Evolutionary conservation across 805 yeast genomes (phyloP).

Genomic region (Schizosaccharomyces octosporus): DNA sequence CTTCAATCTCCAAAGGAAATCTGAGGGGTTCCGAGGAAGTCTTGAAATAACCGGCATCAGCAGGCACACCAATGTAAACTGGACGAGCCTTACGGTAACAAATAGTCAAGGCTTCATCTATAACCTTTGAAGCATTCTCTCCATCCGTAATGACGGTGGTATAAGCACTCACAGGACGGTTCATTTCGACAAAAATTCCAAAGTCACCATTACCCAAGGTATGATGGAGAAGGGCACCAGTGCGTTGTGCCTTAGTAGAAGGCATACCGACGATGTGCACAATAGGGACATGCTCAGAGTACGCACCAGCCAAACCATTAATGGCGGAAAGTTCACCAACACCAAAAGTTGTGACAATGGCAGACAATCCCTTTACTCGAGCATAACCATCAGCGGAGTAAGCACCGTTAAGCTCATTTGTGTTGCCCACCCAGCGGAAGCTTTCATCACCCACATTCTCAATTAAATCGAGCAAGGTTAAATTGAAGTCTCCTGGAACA

Average conservation of each 20-base stretch:
- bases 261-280: conserved; percentile 72
- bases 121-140: conserved; percentile 25
- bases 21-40: conserved; percentile 15
- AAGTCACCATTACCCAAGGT: conserved; percentile 68
- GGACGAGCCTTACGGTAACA: conserved; percentile 7
- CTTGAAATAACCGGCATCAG: conserved; percentile 6
- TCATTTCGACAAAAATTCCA: conserved; percentile 53
- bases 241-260: neutral
- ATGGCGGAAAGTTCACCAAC: conserved; percentile 75
- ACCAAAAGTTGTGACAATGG: conserved; percentile 39
- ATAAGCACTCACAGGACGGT: conserved; percentile 22
- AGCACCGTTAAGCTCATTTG: conserved; percentile 76
- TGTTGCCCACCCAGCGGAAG: conserved; percentile 44
- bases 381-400: conserved; percentile 83
- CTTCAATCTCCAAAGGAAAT: conserved; percentile 13
- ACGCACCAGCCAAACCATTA: conserved; percentile 63
- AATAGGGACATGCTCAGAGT: conserved; percentile 56
- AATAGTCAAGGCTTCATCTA: conserved; percentile 37
- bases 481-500: conserved; percentile 24
- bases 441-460: conserved; percentile 5
- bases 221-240: conserved; percentile 44
- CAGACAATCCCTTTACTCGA: conserved; percentile 34
- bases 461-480: conserved; percentile 18
- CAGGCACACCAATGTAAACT: conserved; percentile 14
- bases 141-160: conserved; percentile 26